These are phyloP conservation scores for Bertia moriformis DNA, from an alignment of 2,329 filamentous ascomycete species.

Conservation along the genomic window DNA sequence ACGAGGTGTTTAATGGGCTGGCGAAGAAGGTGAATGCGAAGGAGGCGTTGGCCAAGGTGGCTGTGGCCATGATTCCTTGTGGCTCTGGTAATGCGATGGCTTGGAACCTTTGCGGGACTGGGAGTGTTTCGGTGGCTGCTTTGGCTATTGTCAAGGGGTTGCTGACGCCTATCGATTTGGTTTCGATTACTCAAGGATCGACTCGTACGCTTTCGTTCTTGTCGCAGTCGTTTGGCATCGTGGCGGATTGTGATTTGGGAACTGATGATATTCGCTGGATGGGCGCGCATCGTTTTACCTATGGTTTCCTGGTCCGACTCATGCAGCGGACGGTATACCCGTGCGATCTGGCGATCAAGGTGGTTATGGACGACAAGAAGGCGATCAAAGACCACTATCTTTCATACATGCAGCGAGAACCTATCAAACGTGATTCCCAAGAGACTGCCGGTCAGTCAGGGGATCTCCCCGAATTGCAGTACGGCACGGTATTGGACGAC, in stretches of 20 bases:
- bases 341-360: slow-evolving; percentile 46
- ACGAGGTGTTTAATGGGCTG: slow-evolving; percentile 56
- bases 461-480: slow-evolving; percentile 36
- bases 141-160: slow-evolving; percentile 43
- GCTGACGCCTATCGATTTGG: slow-evolving; percentile 43
- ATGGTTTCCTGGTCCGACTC: slow-evolving; percentile 43
- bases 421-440: background rate
- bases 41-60: slow-evolving; percentile 41
- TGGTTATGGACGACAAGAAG: slow-evolving; percentile 40
- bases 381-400: slow-evolving; percentile 40
- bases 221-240: slow-evolving; percentile 49
- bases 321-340: slow-evolving; percentile 45
- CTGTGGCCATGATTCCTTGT: slow-evolving; percentile 47
- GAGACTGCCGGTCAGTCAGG: background rate
- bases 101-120: slow-evolving; percentile 48
- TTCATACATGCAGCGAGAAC: slow-evolving; percentile 3
- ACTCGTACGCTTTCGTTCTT: slow-evolving; percentile 45
- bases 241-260: slow-evolving; percentile 49
- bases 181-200: slow-evolving; percentile 46
- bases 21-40: slow-evolving; percentile 39
- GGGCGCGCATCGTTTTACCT: slow-evolving; percentile 51
- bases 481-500: slow-evolving; percentile 40
- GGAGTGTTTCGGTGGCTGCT: slow-evolving; percentile 41
- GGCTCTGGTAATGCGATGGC: slow-evolving; percentile 55
- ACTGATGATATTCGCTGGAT: slow-evolving; percentile 57